Evolutionary conservation across 257 asterid genomes (phyloP), one percentile per base, ranked within the genome.

Genomic region (Vinca minor): DNA sequence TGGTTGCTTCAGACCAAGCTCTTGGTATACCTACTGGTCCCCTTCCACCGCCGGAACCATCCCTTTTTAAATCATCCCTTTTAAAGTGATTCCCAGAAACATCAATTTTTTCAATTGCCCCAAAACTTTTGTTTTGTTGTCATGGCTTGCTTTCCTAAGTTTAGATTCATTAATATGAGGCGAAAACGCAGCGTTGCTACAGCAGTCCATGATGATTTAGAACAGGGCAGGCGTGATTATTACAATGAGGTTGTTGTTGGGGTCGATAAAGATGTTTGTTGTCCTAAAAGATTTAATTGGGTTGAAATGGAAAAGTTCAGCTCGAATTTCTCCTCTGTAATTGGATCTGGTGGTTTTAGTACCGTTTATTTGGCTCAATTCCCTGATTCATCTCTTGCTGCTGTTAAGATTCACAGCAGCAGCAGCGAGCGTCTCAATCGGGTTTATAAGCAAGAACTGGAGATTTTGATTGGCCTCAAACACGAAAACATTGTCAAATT

Each of bases 291-390:
- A 53, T 73, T 66, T 23, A 59, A 71, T 14, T 78, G 85, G 77
- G 69, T 67, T 7, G 78, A 88, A 38, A 67, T 84, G 56, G 56
- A 75, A 69, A 79, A 28, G n/a, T 34, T 63, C 36, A 78, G 83
- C 12, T 56, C 44, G 65, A 65, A 76, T 62, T 85, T 85, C 62
- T 73, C 88, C 26, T 1, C 54, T 12, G 79, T 84, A 36, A 78
- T 88, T 17, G 96, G 89, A 1, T 74, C 72, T 26, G 96, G 95
- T 29, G 96, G 96, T 1, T 85, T 82, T 35, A 86, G 95, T 64
- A 84, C 78, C 1, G 96, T 88, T 0, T 88, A 82, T 71, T 79
- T 88, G 11, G 94, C 88, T 47, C 68, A 68, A 1, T 76, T 73
- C 17, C 71, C 77, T 0, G 72, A 76, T 66, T 79, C 82, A 5